Conservation (phyloP, 2,329 filamentous ascomycete genomes). For the Fusarium miscanthi region DNA sequence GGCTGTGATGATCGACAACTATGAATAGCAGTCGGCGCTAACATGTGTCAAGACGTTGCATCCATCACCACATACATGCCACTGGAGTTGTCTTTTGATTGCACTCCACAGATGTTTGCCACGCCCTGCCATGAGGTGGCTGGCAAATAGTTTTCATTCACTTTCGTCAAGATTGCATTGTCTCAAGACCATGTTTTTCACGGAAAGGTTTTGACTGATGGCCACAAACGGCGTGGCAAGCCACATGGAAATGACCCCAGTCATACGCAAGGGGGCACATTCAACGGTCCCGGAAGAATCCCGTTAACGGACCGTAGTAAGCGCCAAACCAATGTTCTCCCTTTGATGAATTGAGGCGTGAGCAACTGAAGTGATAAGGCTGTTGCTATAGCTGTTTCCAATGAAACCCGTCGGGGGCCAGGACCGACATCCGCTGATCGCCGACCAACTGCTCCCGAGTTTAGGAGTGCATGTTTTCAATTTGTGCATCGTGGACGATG, state of each 20-base stretch:
- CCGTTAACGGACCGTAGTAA: slow-evolving; percentile 27
- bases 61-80: slow-evolving; percentile 37
- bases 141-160: slow-evolving; percentile 2
- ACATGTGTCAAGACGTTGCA: slow-evolving; percentile 25
- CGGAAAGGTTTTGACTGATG: slow-evolving; percentile 9
- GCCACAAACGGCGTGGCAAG: slow-evolving; percentile 16
- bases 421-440: slow-evolving; percentile 4
- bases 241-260: slow-evolving; percentile 33
- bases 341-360: slow-evolving; percentile 11
- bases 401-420: background rate
- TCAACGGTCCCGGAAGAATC: slow-evolving; percentile 32
- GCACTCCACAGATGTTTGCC: slow-evolving; percentile 11
- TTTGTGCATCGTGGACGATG: background rate
- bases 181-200: slow-evolving; percentile 35
- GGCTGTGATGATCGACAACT: slow-evolving; percentile 25
- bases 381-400: background rate
- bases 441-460: background rate
- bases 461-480: slow-evolving; percentile 4
- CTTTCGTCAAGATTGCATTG: slow-evolving; percentile 23
- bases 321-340: slow-evolving; percentile 26
- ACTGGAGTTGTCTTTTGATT: slow-evolving; percentile 1
- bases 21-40: slow-evolving; percentile 35
- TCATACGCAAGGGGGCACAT: slow-evolving; percentile 29
- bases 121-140: slow-evolving; percentile 38
- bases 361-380: slow-evolving; percentile 3